Evolutionary conservation across 768 basidiomycete genomes (phyloP), one percentile per base, ranked within the genome.

Genomic region (Suillus bovinus): DNA sequence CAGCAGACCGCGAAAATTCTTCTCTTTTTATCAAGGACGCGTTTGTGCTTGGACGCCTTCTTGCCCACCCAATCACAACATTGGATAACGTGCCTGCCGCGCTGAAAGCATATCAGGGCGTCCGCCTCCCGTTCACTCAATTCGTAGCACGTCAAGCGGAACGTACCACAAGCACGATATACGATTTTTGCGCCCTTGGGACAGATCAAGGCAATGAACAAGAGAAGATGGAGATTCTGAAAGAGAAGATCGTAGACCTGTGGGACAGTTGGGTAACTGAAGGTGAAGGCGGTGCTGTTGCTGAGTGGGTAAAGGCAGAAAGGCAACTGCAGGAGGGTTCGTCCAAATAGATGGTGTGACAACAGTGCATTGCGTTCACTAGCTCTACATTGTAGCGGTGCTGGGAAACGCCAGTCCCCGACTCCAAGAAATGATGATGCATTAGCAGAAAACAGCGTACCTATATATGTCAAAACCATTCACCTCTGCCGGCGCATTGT

Each of bases 1-100:
- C 14, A 24, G 31, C 31, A 13, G 14, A 24, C 33, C 9, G 22
- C 24, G 22, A 22, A 47, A 24, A 47, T 22, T 16, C 20, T 24
- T 47, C 46, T 24, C 44, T 14, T 46, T 47, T 6, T 24, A 47
- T 61, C 17, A 47, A 69, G 68, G 68, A 70, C 24, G 68, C 66
- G 6, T 70, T 63, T 27, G 39, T 70, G 5, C 71, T 70, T 16
- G 71, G 69, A 11, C 66, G 71, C 13, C 61, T 72, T 16, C 60
- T 71, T 46, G 64, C 71, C 3, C 71, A 72, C 22, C 63, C 70
- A 34, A 61, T 70, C 1, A 61, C 52, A 1, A 31, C 24, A 24
- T 24, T 47, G 46, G 24, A 47, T 24, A 24, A 47, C 6, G 46
- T 47, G 24, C 46, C 46, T 14, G 6, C 13, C 14, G 24, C 46